Conservation (phyloP, 1,139 yeast genomes). For the Yamadazyma conglobata region DNA sequence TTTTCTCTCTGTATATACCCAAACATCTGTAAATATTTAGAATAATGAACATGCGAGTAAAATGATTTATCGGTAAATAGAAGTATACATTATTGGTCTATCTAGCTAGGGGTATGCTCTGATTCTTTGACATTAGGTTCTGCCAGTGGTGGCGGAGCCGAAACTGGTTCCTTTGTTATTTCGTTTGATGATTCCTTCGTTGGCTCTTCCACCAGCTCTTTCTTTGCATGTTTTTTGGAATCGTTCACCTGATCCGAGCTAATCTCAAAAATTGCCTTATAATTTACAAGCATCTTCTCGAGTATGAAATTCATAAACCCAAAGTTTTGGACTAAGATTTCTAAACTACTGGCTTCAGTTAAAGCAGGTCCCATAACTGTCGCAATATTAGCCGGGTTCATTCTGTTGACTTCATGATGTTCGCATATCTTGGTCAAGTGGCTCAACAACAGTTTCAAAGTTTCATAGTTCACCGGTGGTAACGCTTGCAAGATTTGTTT, state of each 20-base stretch:
- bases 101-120: background rate
- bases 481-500: slow-evolving; percentile 43
- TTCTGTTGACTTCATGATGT: slow-evolving; percentile 61
- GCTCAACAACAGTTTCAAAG: slow-evolving; percentile 61
- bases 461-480: slow-evolving; percentile 64
- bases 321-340: slow-evolving; percentile 46
- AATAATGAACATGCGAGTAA: too few species aligned
- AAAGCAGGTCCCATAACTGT: slow-evolving; percentile 68
- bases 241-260: slow-evolving; percentile 6
- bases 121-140: background rate
- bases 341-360: slow-evolving; percentile 54
- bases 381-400: slow-evolving; percentile 79
- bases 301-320: slow-evolving; percentile 55
- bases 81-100: too few species aligned
- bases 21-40: slow-evolving; percentile 1
- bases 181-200: background rate
- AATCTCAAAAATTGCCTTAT: slow-evolving; percentile 35
- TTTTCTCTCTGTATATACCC: slow-evolving; percentile 8
- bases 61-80: too few species aligned
- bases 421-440: slow-evolving; percentile 66
- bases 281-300: slow-evolving; percentile 47
- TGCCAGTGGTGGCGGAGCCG: background rate
- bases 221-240: background rate
- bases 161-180: background rate
- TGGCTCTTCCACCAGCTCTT: slow-evolving; percentile 1